Conservation (phyloP, 345 rosid genomes). For the Syzygium oleosum region DNA sequence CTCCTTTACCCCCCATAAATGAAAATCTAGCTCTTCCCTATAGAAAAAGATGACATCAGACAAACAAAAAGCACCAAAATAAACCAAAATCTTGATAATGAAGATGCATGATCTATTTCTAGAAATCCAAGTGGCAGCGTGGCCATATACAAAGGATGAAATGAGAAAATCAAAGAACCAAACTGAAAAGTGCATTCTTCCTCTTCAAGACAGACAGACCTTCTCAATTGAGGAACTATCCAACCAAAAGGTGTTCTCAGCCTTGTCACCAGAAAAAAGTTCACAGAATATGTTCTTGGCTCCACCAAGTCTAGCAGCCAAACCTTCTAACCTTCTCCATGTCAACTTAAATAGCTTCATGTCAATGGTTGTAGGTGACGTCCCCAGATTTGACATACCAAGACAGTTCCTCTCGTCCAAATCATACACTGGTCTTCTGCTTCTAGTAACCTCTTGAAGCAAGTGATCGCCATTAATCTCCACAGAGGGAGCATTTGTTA, state of each 20-base stretch:
- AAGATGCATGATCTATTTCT: not conserved
- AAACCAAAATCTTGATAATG: not conserved
- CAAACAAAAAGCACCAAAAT: not conserved
- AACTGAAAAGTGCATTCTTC: not conserved
- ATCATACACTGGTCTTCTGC: slow-evolving; percentile 10
- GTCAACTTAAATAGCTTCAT: slow-evolving; percentile 45
- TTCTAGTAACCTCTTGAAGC: slow-evolving; percentile 16
- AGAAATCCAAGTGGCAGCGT: not conserved
- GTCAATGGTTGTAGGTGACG: slow-evolving; percentile 13
- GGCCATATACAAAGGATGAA: not conserved
- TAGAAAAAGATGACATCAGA: not conserved
- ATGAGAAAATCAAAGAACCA: not conserved
- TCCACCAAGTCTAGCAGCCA: slow-evolving; percentile 65
- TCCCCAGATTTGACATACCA: slow-evolving; percentile 21
- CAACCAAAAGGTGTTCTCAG: slow-evolving; percentile 86
- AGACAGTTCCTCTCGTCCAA: slow-evolving; percentile 14
- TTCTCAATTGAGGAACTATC: slow-evolving; percentile 92
- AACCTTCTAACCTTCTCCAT: slow-evolving; percentile 67
- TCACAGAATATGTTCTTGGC: slow-evolving; percentile 61
- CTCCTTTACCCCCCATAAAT: slow-evolving; percentile 93
- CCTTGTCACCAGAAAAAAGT: slow-evolving; percentile 42
- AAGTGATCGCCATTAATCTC: slow-evolving; percentile 17
- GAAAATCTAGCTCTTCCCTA: slow-evolving; percentile 92
- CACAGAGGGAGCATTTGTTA: slow-evolving; percentile 15
- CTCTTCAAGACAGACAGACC: slow-evolving; percentile 27